Evolutionary conservation across 345 rosid genomes (phyloP).

Genomic region (Citrus hindsii): DNA sequence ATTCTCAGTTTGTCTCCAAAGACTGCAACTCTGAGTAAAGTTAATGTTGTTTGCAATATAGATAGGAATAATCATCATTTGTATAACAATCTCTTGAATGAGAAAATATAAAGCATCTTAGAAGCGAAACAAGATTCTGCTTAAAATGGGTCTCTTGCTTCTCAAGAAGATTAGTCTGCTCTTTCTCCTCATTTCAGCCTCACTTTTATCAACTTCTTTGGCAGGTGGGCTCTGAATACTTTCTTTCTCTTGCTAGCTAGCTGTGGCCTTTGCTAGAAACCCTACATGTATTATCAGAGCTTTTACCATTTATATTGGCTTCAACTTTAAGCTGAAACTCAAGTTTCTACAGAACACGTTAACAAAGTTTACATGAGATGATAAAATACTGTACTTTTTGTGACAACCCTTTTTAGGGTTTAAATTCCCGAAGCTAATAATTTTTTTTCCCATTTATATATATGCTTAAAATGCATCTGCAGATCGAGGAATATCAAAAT

Average conservation of each 20-base stretch:
- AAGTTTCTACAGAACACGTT: background rate
- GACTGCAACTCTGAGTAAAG: background rate
- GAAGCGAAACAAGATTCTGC: conserved; percentile 1
- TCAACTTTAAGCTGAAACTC: background rate
- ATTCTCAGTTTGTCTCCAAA: conserved; percentile 5
- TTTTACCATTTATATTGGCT: background rate
- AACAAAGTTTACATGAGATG: background rate
- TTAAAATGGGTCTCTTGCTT: conserved; percentile 32
- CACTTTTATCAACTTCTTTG: conserved; percentile 36
- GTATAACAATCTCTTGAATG: conserved; percentile 14
- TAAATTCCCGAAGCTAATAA: background rate
- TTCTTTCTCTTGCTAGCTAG: background rate
- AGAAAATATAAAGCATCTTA: conserved; percentile 1
- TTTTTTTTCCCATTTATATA: background rate
- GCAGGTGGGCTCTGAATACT: conserved; percentile 36
- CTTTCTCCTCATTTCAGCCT: conserved; percentile 49
- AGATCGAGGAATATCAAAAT: conserved; percentile 43
- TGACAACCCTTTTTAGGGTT: background rate
- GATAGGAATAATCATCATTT: conserved; percentile 17
- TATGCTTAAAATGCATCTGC: conserved; percentile 6
- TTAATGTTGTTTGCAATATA: background rate
- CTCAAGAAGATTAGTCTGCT: conserved; percentile 39
- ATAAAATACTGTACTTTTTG: no score
- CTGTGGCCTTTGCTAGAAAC: conserved; percentile 16
- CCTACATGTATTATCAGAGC: conserved; percentile 6